A percentile compares a stretch with the other conserved stretches of the same genome.
Evolutionary conservation across 108 stramenopile genomes (phyloP).

Genomic region (Pseudonitzschia pungens): DNA sequence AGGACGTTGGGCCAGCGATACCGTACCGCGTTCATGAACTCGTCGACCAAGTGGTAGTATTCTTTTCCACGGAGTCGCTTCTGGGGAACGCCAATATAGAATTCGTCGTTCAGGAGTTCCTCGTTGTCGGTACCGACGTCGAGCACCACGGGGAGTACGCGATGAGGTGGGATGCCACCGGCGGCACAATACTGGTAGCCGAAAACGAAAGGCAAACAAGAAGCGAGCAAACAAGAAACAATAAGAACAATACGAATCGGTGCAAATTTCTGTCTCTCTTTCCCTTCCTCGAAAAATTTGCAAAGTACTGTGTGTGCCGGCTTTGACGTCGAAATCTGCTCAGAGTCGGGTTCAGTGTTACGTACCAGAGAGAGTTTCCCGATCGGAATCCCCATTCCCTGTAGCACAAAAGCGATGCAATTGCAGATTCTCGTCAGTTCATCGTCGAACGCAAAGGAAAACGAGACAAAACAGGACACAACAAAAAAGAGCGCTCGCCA

Average conservation of each 20-base stretch:
- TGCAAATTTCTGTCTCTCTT: not conserved
- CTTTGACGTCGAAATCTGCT: no score
- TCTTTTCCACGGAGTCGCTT: constrained; percentile 72
- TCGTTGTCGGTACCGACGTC: constrained; percentile 99
- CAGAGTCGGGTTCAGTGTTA: no score
- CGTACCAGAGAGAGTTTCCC: constrained; percentile 77
- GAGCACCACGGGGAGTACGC: constrained; percentile 92
- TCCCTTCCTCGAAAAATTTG: no score
- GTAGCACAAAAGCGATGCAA: not conserved
- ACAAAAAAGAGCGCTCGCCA: not conserved
- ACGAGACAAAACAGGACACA: not conserved
- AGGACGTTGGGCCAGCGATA: constrained; percentile 92
- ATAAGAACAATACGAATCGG: no score
- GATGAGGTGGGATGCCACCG: constrained; percentile 95
- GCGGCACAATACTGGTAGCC: constrained; percentile 88
- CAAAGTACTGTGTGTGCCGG: no score
- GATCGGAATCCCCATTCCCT: constrained; percentile 90
- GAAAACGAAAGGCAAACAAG: not conserved
- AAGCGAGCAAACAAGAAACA: no score
- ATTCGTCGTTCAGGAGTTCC: constrained; percentile 83
- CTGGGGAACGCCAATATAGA: constrained; percentile 91
- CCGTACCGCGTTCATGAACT: constrained; percentile 94
- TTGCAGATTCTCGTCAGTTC: no score
- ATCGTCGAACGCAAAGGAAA: no score
- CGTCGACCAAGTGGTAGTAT: constrained; percentile 91